Base-by-base conservation (phyloP, 208 protist species). In the Trypanosoma melophagium region DNA sequence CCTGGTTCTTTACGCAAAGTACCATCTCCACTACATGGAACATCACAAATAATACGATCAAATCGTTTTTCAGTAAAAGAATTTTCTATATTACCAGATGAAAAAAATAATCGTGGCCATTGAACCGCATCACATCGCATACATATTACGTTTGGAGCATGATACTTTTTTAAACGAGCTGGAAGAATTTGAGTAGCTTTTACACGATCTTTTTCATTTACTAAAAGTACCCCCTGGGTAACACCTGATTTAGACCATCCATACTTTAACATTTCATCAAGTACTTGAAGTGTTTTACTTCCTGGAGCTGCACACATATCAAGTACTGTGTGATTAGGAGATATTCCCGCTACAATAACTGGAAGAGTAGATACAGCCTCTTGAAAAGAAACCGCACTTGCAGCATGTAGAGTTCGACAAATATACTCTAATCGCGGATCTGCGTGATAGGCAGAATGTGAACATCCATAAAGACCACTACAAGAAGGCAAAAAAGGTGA, bases 11-110 rank as follows among this genome's bases (percentile, higher is more conserved):
- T 98, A 24, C 97, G 90, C 5, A 97, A 61, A 7, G 97, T 99
- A 31, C 97, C 97, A 69, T 98, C 97, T 16, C 97, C 97, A 63
- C 85, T 96, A 80, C 97, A 99, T 2, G 97, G 96, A 17, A 98
- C 97, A 63, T 99, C 97, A 66, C 89, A 95, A 35, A 99, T 84
- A 64, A 98, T 76, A 64, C 88, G 88, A 68, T 97, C 93, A 69
- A 96, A 97, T 38, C 72, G 81, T 53, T 62, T 69, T 56, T 71
- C 66, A 42, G 16, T 40, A 49, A 69, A 58, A n/a, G 3, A 7
- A 3, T 5, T n/a, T n/a, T 47, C 53, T 31, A 2, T 38, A 19
- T 44, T 8, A 84, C 80, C 38, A 66, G 16, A 17, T 59, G 78
- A 49, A 76, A 22, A 52, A 79, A 93, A 96, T 12, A 97, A 42